Evolutionary conservation across 768 basidiomycete genomes (phyloP), one percentile per base, ranked within the genome.

Genomic region (Suillus hirtellus): DNA sequence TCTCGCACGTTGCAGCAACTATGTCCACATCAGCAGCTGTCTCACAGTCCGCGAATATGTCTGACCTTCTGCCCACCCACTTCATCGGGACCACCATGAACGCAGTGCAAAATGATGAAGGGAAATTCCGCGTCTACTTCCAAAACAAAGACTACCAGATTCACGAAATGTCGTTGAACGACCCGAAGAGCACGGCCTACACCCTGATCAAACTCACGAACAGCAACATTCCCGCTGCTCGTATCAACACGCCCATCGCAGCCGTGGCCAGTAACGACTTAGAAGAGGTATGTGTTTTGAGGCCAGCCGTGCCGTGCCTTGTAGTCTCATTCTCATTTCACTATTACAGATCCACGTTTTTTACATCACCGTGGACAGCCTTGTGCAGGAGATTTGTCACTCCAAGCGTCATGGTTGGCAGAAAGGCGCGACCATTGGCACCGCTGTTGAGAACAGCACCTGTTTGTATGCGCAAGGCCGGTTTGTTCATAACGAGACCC

Each of bases 211-310:
- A 37, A 14, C 35, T 55, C 35, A 37, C 35, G 14, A 21, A 11
- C 21, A 27, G 14, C 35, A 9, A 21, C 14, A 11, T n/a, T 1
- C 21, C 54, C 3, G n/a, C 54, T 55, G 35, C 54, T 12, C 11
- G 54, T 21, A 55, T 55, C 35, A 55, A 55, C 54, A 55, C 35
- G 4, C 35, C 35, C n/a, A 55, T 55, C 35, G 35, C 35, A 37
- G 54, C 35, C n/a, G 14, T 37, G 35, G 35, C n/a, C 1, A 21
- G 54, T 21, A 21, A 55, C 11, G 21, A 21, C 35, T 55, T 55
- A 35, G 3, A 31, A 37, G n/a, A 21, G 11, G 54, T 38, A 21
- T n/a, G 21, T 21, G 8, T 15, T 54, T 37, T 21, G 35, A 15
- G 8, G 4, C n/a, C 11, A n/a, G 1, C 52, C 12, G 14, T 9